phyloP scores from a whole-genome alignment of 495 filamentous ascomycete species.

The Hypoxylon fragiforme region DNA sequence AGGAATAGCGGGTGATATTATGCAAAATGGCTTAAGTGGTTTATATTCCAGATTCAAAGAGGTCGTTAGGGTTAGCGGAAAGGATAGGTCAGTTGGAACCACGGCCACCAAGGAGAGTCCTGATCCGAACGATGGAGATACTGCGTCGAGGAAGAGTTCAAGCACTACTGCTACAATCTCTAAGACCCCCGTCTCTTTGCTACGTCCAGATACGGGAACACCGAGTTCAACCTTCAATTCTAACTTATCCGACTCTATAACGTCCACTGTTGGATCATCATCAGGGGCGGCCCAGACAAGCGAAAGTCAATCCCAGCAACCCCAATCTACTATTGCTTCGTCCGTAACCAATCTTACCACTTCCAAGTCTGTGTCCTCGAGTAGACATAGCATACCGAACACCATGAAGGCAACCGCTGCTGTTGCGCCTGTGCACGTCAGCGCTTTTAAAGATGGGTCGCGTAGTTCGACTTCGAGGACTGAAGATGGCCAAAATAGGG shows the following conservation, averaged over 20 bases:
- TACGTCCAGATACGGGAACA: constrained; percentile 40
- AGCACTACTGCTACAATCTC: constrained; percentile 43
- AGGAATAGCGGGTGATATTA: constrained; percentile 67
- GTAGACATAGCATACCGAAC: constrained; percentile 51
- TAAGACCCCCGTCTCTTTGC: constrained; percentile 41
- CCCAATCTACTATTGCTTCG: constrained; percentile 58
- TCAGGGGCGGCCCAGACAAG: constrained; percentile 41
- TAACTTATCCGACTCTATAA: constrained; percentile 40
- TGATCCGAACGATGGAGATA: constrained; percentile 46
- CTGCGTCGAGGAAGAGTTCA: constrained; percentile 40
- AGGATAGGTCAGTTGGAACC: constrained; percentile 52
- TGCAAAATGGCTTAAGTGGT: constrained; percentile 81
- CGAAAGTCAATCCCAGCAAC: constrained; percentile 42
- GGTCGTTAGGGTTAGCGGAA: constrained; percentile 68
- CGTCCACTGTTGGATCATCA: constrained; percentile 41
- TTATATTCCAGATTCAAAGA: constrained; percentile 81
- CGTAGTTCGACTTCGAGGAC: constrained; percentile 42
- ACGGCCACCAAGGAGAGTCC: constrained; percentile 18
- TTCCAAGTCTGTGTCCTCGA: constrained; percentile 57
- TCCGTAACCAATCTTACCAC: constrained; percentile 56
- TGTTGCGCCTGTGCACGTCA: constrained; percentile 61
- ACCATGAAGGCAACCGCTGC: constrained; percentile 48
- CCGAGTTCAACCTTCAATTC: constrained; percentile 45
- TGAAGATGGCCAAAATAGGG: constrained; percentile 42
- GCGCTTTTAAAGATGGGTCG: constrained; percentile 53